These are phyloP conservation scores for Cyclotella choctawhatcheeana DNA, from an alignment of 108 stramenopile species.

Conservation along the genomic window DNA sequence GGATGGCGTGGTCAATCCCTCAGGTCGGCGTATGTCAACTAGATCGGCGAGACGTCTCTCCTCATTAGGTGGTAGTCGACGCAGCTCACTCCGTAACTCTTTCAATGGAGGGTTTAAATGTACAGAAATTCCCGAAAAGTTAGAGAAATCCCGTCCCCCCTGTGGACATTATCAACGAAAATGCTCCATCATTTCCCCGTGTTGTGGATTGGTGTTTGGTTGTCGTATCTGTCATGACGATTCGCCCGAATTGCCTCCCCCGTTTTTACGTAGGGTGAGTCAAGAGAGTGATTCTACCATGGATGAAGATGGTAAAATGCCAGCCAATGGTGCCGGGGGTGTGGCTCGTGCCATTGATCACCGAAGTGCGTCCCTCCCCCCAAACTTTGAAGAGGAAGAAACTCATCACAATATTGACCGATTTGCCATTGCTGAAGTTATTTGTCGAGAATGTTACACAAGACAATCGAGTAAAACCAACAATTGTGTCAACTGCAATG, in stretches of 20 bases:
- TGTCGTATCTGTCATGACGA: constrained; percentile 93
- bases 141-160: constrained; percentile 71
- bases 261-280: constrained; percentile 21
- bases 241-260: constrained; percentile 75
- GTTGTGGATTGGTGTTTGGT: constrained; percentile 88
- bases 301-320: constrained; percentile 5
- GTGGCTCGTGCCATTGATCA: constrained; percentile 7
- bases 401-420: constrained; percentile 88
- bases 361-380: constrained; percentile 67
- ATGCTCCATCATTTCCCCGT: constrained; percentile 83
- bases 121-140: constrained; percentile 37
- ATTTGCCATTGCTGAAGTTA: constrained; percentile 74
- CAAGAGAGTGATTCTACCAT: constrained; percentile 8
- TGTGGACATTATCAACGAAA: constrained; percentile 83
- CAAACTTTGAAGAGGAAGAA: constrained; percentile 66
- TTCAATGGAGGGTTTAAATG: constrained; percentile 35
- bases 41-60: too few relatives aligned
- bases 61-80: constrained; percentile 13
- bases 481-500: constrained; percentile 76
- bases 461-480: constrained; percentile 85
- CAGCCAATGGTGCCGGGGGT: background rate
- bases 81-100: constrained; percentile 35
- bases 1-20: constrained; percentile 9
- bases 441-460: constrained; percentile 84
- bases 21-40: too few relatives aligned